Evolutionary conservation across 2,329 filamentous ascomycete species (phyloP).

Genomic region (Fusarium sp.): DNA sequence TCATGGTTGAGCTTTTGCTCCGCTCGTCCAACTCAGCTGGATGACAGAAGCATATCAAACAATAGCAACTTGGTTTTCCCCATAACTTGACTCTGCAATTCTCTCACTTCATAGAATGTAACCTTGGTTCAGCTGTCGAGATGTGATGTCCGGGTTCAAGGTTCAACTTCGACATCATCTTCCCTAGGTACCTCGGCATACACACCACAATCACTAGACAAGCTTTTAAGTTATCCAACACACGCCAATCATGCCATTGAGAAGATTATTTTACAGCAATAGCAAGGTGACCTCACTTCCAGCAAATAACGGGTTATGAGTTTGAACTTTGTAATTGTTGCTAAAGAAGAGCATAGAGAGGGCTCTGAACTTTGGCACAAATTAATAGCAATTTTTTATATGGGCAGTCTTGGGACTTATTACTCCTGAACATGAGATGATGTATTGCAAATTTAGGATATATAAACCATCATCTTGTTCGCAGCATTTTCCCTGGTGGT

Average conservation of each 20-base stretch:
- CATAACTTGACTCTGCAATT: neutral
- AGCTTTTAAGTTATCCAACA: neutral
- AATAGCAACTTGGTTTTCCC: neutral
- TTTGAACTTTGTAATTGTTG: neutral
- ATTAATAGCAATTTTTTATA: neutral
- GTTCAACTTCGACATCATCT: conserved; percentile 11
- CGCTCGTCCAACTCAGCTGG: conserved; percentile 12
- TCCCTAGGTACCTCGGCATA: conserved; percentile 1
- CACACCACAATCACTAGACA: neutral
- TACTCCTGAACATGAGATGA: neutral
- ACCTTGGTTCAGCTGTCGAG: conserved; percentile 2
- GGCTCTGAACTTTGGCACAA: neutral
- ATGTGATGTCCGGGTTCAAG: conserved; percentile 29
- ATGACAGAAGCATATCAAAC: neutral
- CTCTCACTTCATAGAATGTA: neutral
- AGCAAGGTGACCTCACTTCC: no score
- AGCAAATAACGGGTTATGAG: neutral
- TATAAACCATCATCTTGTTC: neutral
- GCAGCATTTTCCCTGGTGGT: neutral
- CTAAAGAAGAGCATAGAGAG: neutral
- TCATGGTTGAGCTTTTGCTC: conserved; percentile 6
- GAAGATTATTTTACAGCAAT: no score
- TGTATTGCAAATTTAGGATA: neutral
- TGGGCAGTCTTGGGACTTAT: neutral
- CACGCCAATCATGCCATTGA: neutral